Base-by-base conservation (phyloP, 371 early-diverging fungal species). In the Zancudomyces culisetae region DNA sequence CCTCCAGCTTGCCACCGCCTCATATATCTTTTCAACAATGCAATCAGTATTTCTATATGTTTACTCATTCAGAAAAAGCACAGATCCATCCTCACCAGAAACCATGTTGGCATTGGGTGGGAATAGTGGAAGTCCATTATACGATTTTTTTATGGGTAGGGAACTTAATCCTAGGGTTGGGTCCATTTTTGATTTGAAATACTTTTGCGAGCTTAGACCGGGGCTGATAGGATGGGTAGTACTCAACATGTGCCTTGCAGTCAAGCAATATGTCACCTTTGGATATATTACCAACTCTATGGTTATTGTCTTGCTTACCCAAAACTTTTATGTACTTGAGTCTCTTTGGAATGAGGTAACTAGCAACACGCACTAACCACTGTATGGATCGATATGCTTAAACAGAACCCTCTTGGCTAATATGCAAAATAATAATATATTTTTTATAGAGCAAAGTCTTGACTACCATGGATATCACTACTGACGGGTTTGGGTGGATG, bases 401-500 rank as follows among this genome's bases (percentile, higher is more conserved):
- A 35, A 6, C 35, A 35, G 15, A 10, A 35, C 10, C 35, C 6
- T 10, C 6, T 10, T 35, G 10, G 10, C 35, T 35, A 35, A 35
- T 10, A 35, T 35, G 15, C 15, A 35, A 35, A 35, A 35, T 35
- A n/a, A n/a, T n/a, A n/a, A n/a, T n/a, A n/a, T n/a, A n/a, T n/a
- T n/a, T n/a, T n/a, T n/a, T n/a, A n/a, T 35, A 35, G 35, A 48
- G 29, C 10, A 27, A n/a, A 13, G 82, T 95, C 22, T 58, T 93
- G 61, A 90, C 93, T 2, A 93, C 93, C 18, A 91, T 90, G 91
- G 96, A 93, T 54, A 59, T 56, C 29, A 55, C 55, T 22, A 61
- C 71, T 21, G 96, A 93, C 55, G 94, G 96, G 0, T 92, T 95
- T 64, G 96, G 96, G 12, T 89, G 75, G 64, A 89, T 91, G 92